Percentiles rank a stretch among this genome's conserved stretches.
Evolutionary conservation across 2,329 filamentous ascomycete species (phyloP).

Genomic region (Fusarium sp.): DNA sequence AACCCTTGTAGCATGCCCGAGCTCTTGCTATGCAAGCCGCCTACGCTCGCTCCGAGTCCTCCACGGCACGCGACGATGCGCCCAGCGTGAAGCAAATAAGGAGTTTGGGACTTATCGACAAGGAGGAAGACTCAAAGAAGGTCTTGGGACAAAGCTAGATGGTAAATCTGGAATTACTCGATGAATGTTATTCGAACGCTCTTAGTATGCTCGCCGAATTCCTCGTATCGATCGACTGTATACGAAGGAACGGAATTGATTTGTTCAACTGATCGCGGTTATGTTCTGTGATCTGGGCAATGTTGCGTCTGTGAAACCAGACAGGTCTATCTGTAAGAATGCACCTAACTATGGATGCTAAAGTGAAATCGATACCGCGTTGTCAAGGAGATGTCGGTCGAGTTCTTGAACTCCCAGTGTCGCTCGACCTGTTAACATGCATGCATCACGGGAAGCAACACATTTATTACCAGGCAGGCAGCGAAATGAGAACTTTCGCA

Average conservation of each 20-base stretch:
- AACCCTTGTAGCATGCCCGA: constrained; percentile 75
- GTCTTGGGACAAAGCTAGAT: constrained; percentile 57
- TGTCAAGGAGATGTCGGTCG: background rate
- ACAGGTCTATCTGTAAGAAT: background rate
- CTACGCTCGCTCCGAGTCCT: constrained; percentile 82
- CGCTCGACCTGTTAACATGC: background rate
- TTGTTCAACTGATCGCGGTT: constrained; percentile 18
- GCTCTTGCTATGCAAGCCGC: constrained; percentile 83
- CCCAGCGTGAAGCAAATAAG: constrained; percentile 89
- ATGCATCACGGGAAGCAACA: no score
- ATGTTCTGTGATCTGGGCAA: background rate
- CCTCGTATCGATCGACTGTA: constrained; percentile 29
- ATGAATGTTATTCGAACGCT: constrained; percentile 16
- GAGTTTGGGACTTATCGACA: constrained; percentile 84
- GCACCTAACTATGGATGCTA: background rate
- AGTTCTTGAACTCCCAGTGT: background rate
- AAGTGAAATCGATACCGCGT: background rate
- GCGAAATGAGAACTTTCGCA: background rate
- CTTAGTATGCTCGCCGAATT: constrained; percentile 7
- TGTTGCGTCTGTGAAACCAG: background rate
- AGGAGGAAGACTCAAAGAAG: constrained; percentile 82
- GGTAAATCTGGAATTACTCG: constrained; percentile 10
- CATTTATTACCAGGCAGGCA: background rate
- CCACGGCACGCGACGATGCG: constrained; percentile 81
- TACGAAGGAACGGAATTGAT: constrained; percentile 40